Base-by-base conservation (phyloP, 2,329 filamentous ascomycete genomes). In the Chaetomium sp. region DNA sequence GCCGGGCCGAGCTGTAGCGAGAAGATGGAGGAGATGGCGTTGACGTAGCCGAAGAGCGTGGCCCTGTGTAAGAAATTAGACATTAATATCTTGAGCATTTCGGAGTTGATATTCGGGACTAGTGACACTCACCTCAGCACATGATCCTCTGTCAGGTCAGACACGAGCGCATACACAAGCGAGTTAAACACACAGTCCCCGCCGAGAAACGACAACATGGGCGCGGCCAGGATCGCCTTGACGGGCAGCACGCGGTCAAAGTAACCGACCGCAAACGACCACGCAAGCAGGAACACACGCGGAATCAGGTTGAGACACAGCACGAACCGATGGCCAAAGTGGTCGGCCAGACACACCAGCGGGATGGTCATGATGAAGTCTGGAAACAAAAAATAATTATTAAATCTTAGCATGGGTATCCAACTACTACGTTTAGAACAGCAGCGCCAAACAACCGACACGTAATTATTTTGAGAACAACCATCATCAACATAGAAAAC, bases 141-240 rank as follows among this genome's bases (percentile, higher is more conserved):
- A 45, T 70, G 67, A 49, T 78, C 74, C 5, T 76, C 71, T 0
- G 75, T 74, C 27, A 76, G 63, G 1, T 69, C 67, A 0, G 76
- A 72, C 0, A 75, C 74, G 5, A 78, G 69, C 1, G 73, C 66
- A 50, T 78, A 79, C 2, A 73, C 70, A 43, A 79, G 72, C 19
- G 76, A 78, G 56, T 77, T 77, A 62, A 79, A 75, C 11, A 79
- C 74, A 33, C 76, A 79, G 56, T 79, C 76, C 11, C 76, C 76
- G 1, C 76, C 76, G 0, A 79, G 67, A 0, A 77, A 59, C 0
- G 76, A 78, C 1, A 78, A 67, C 1, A 68, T 63, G 0, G 76
- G 73, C 0, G 72, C 74, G 0, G 67, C 66, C 4, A 76, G 61
- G 3, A 78, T 70, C 27, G 74, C 70, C 40, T 66, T 66, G 7